These are phyloP conservation scores for Penicillium sp. DNA, from an alignment of 2,329 filamentous ascomycete species.

Conservation along the genomic window DNA sequence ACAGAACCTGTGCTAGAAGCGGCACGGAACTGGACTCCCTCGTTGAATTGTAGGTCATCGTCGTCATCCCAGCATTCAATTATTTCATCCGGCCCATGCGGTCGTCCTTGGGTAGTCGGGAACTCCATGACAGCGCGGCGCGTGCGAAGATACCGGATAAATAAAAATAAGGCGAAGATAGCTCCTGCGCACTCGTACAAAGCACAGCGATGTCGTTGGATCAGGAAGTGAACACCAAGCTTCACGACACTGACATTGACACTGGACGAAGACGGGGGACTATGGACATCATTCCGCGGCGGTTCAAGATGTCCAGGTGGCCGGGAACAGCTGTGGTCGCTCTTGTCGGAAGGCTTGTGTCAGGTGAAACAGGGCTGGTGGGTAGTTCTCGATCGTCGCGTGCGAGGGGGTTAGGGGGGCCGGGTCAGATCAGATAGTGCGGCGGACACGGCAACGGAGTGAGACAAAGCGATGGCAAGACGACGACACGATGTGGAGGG, in stretches of 20 bases:
- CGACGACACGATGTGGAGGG: background rate
- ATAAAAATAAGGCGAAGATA: background rate
- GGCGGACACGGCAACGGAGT: background rate
- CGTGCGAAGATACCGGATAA: background rate
- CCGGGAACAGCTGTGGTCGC: background rate
- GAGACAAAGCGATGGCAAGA: background rate
- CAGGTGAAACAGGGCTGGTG: conserved; percentile 5
- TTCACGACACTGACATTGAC: conserved; percentile 34
- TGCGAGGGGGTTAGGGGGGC: conserved; percentile 4
- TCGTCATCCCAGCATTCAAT: conserved; percentile 60
- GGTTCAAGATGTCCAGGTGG: background rate
- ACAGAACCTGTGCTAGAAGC: conserved; percentile 54
- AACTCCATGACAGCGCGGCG: conserved; percentile 45
- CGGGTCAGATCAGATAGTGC: background rate
- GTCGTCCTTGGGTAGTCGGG: conserved; percentile 41
- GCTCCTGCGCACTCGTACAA: background rate
- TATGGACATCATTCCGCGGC: conserved; percentile 40
- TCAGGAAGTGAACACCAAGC: conserved; percentile 25
- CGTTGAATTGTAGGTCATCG: conserved; percentile 54
- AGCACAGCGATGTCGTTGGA: conserved; percentile 8
- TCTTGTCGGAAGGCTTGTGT: background rate
- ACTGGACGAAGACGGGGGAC: conserved; percentile 20
- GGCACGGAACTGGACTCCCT: conserved; percentile 54
- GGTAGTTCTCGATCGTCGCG: background rate
- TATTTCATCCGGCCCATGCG: conserved; percentile 40